Evolutionary conservation across 345 rosid species (phyloP).

Genomic region (Excoecaria cochinchinensis): DNA sequence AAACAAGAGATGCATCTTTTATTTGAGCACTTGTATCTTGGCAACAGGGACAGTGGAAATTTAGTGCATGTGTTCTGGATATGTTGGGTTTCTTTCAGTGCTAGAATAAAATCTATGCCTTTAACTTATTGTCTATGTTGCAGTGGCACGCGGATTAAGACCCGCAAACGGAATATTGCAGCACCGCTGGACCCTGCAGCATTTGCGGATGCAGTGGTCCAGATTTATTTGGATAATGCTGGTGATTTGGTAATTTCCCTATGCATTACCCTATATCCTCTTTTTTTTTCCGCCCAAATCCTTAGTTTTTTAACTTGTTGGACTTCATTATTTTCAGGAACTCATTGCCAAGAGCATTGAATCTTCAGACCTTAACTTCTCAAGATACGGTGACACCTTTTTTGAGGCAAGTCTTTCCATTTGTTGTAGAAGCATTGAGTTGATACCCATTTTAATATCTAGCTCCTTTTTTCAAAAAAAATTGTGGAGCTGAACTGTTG

Average conservation of each 20-base stretch:
- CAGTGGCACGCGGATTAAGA: conserved; percentile 99
- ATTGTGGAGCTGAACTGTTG: too few relatives aligned
- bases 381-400: conserved; percentile 91
- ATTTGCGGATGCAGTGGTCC: conserved; percentile 96
- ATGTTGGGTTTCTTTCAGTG: background rate
- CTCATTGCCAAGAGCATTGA: conserved; percentile 83
- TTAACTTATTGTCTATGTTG: conserved; percentile 6
- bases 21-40: background rate
- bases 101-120: background rate
- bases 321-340: conserved; percentile 49
- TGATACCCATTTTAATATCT: background rate
- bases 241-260: conserved; percentile 78
- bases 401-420: conserved; percentile 52
- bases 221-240: conserved; percentile 92
- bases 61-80: background rate
- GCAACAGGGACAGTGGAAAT: background rate
- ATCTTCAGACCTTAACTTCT: conserved; percentile 83
- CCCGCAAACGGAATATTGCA: conserved; percentile 99
- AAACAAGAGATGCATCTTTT: background rate
- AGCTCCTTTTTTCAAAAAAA: background rate
- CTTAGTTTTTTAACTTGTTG: background rate
- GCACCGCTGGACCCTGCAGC: conserved; percentile 98
- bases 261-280: background rate
- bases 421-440: background rate
- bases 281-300: background rate